Evolutionary conservation across 2,329 filamentous ascomycete genomes (phyloP).

Genomic region (Monosporascus ibericus): DNA sequence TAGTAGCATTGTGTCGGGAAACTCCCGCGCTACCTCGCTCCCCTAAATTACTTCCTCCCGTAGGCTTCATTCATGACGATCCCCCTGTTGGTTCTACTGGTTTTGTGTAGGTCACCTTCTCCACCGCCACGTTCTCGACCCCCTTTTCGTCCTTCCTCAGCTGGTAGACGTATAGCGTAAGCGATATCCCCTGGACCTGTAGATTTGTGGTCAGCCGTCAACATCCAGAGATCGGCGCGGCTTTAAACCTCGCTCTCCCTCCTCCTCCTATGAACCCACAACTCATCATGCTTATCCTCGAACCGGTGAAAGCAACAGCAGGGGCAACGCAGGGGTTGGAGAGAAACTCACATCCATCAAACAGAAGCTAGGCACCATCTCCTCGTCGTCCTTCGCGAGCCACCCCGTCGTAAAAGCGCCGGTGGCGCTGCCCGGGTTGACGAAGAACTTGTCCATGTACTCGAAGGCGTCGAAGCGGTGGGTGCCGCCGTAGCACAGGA

Average conservation of each 20-base stretch:
- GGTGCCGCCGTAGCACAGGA: conserved; percentile 63
- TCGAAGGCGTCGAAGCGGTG: conserved; percentile 66
- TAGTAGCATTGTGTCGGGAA: not conserved
- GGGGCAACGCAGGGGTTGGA: not conserved
- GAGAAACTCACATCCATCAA: conserved; percentile 82
- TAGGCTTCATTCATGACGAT: conserved; percentile 35
- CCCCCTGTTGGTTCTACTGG: conserved; percentile 53
- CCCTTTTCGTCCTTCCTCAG: conserved; percentile 71
- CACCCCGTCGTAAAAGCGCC: conserved; percentile 56
- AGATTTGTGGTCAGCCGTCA: conserved; percentile 4
- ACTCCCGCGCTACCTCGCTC: not conserved
- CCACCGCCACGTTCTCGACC: conserved; percentile 72
- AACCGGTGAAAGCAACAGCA: not conserved
- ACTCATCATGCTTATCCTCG: not conserved
- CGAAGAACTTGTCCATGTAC: conserved; percentile 70
- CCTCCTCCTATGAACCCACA: not conserved
- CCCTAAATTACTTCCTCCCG: conserved; percentile 7
- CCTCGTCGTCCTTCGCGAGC: conserved; percentile 51
- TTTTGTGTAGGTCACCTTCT: conserved; percentile 83
- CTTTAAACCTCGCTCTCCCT: not conserved
- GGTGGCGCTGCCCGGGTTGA: conserved; percentile 62
- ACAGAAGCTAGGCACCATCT: conserved; percentile 86
- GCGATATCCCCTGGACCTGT: conserved; percentile 90
- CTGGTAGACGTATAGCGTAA: conserved; percentile 93
- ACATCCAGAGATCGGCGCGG: conserved; percentile 13